These are phyloP conservation scores for Verticillium albo-atrum DNA, from an alignment of 2,329 filamentous ascomycete genomes.

Conservation along the genomic window DNA sequence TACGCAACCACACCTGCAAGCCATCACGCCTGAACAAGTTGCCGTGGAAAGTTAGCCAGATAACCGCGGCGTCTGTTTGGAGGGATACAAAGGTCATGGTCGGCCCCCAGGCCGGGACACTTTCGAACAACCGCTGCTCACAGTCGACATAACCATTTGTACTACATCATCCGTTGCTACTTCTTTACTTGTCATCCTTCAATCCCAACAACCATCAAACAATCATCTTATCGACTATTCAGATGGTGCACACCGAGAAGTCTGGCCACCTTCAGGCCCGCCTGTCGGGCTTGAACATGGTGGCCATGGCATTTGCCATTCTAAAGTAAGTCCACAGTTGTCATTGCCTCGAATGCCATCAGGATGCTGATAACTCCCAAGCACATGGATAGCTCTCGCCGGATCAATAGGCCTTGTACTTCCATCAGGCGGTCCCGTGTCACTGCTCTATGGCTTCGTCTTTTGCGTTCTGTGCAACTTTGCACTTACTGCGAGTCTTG, in stretches of 20 bases:
- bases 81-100: neutral
- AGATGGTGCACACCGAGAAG: neutral
- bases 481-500: slow-evolving; percentile 34
- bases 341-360: neutral
- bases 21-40: neutral
- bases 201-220: neutral
- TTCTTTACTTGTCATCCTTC: neutral
- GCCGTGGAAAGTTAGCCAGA: neutral
- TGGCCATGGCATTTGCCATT: slow-evolving; percentile 38
- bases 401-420: slow-evolving; percentile 36
- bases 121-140: neutral
- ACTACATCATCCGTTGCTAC: neutral
- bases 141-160: neutral
- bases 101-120: neutral
- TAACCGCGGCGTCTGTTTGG: neutral
- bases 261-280: slow-evolving; percentile 28
- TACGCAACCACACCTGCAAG: neutral
- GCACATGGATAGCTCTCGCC: slow-evolving; percentile 34
- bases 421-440: slow-evolving; percentile 34
- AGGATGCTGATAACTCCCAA: slow-evolving; percentile 3
- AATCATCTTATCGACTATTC: neutral
- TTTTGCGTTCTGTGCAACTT: slow-evolving; percentile 41
- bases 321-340: slow-evolving; percentile 26
- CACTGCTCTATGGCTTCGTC: slow-evolving; percentile 39
- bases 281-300: slow-evolving; percentile 34